Conservation (phyloP, 129 eudicot species). For the Flaveria ramosissima region DNA sequence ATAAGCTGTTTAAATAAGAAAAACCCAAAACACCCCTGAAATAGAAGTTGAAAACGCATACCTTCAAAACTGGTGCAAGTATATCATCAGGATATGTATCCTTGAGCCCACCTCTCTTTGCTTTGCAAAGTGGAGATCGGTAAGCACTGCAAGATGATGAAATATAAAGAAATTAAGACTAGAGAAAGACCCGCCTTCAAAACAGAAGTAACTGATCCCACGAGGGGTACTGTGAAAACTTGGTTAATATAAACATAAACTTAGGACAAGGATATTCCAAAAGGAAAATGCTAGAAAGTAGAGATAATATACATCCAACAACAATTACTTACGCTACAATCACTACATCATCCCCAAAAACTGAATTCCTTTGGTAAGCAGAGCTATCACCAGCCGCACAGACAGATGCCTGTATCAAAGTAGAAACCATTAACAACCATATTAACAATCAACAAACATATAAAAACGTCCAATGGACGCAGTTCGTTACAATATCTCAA, state of each 20-base stretch:
- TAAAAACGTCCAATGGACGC: background rate
- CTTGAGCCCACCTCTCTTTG: slow-evolving; percentile 91
- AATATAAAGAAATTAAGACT: background rate
- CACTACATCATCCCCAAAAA: slow-evolving; percentile 88
- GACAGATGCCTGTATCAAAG: slow-evolving; percentile 63
- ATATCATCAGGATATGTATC: slow-evolving; percentile 94
- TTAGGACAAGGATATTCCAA: background rate
- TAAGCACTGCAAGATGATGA: slow-evolving; percentile 54
- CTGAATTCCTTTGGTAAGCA: slow-evolving; percentile 77
- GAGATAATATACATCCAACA: background rate
- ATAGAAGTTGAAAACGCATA: slow-evolving; percentile 14
- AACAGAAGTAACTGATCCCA: background rate
- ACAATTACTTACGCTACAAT: slow-evolving; percentile 83
- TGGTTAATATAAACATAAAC: background rate
- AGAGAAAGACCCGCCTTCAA: background rate
- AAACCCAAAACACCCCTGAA: background rate
- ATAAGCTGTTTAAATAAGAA: background rate
- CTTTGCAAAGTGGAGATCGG: slow-evolving; percentile 81
- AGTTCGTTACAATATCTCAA: slow-evolving; percentile 1
- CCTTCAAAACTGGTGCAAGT: slow-evolving; percentile 93
- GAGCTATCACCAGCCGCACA: slow-evolving; percentile 91
- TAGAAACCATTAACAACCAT: slow-evolving; percentile 9
- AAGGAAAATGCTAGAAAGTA: background rate
- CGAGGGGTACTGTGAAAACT: background rate
- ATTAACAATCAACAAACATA: background rate